Evolutionary conservation across 345 rosid species (phyloP).

Genomic region (Trapa bicornis): DNA sequence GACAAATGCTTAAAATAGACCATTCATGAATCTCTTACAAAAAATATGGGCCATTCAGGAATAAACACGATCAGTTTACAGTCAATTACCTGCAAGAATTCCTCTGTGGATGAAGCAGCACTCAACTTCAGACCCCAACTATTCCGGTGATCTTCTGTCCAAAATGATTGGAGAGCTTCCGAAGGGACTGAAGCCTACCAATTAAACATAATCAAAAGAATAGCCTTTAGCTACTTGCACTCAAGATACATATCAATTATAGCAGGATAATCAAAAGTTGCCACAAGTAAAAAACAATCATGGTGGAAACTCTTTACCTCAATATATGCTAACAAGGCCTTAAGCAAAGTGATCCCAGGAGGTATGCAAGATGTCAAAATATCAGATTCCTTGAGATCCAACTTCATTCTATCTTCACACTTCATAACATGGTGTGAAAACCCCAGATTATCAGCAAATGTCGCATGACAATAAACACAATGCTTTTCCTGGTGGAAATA

Average conservation of each 20-base stretch:
- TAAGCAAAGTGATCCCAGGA: constrained; percentile 59
- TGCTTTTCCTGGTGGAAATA: constrained; percentile 39
- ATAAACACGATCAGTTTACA: background rate
- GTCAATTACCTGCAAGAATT: constrained; percentile 54
- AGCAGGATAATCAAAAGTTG: background rate
- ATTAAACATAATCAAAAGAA: constrained; percentile 5
- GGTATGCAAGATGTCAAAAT: constrained; percentile 43
- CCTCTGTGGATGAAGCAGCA: constrained; percentile 46
- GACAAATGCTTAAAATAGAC: background rate
- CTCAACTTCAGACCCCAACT: constrained; percentile 50
- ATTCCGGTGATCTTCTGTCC: constrained; percentile 52
- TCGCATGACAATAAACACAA: constrained; percentile 62
- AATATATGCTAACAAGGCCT: constrained; percentile 43
- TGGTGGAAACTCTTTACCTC: constrained; percentile 40
- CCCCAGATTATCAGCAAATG: constrained; percentile 21
- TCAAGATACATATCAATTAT: background rate
- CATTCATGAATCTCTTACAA: background rate
- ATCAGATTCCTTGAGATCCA: constrained; percentile 16
- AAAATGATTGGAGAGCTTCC: constrained; percentile 66
- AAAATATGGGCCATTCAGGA: background rate
- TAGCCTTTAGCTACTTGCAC: background rate
- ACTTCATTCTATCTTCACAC: constrained; percentile 33
- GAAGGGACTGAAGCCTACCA: constrained; percentile 58
- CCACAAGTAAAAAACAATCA: background rate
- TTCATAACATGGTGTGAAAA: constrained; percentile 27